Evolutionary conservation across 108 stramenopile genomes (phyloP).

Genomic region (Nitzschia putrida): DNA sequence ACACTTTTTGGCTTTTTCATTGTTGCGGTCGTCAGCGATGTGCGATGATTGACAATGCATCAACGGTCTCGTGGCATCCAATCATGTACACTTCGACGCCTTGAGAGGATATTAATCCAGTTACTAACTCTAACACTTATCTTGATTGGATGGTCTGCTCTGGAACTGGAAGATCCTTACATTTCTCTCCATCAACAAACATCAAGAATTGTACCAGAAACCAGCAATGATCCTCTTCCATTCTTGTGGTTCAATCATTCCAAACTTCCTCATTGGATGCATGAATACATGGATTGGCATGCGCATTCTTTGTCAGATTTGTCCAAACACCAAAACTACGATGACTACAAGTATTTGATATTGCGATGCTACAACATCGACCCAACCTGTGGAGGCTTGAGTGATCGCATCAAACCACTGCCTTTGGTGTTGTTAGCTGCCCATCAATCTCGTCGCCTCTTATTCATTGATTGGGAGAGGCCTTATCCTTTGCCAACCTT

Average conservation of each 20-base stretch:
- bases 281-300: conserved; percentile 50
- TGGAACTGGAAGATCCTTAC: too few relatives aligned
- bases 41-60: too few relatives aligned
- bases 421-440: conserved; percentile 36
- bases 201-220: too few relatives aligned
- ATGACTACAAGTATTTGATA: conserved; percentile 27
- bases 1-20: too few relatives aligned
- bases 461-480: conserved; percentile 44
- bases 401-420: conserved; percentile 41
- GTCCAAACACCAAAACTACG: conserved; percentile 12
- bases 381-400: conserved; percentile 37
- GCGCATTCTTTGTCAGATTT: neutral
- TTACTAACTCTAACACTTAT: too few relatives aligned
- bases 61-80: too few relatives aligned
- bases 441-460: conserved; percentile 24
- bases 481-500: conserved; percentile 46
- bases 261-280: conserved; percentile 37
- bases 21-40: too few relatives aligned
- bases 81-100: too few relatives aligned
- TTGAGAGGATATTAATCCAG: too few relatives aligned
- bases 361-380: conserved; percentile 30
- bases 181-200: too few relatives aligned
- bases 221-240: too few relatives aligned
- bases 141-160: too few relatives aligned
- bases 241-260: conserved; percentile 10